These are phyloP conservation scores for Lepidium campestre DNA, from an alignment of 441 rosid species.

Conservation along the genomic window DNA sequence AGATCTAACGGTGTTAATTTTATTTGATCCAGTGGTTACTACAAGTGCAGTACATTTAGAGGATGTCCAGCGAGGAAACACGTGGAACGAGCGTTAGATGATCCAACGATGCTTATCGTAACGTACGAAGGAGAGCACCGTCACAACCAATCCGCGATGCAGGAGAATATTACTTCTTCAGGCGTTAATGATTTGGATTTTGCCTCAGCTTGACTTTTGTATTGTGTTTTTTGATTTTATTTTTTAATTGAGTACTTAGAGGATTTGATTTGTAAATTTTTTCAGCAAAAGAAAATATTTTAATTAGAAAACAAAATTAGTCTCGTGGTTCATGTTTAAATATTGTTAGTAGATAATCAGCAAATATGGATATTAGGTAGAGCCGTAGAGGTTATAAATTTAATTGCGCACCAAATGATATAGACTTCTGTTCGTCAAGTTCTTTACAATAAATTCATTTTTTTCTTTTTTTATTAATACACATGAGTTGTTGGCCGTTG, in stretches of 20 bases:
- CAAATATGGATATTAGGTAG: conserved; percentile 13
- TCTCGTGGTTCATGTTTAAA: background rate
- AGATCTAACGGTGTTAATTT: conserved; percentile 1
- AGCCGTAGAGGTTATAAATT: conserved; percentile 12
- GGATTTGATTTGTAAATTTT: conserved; percentile 25
- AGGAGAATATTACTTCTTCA: conserved; percentile 37
- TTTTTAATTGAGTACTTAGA: background rate
- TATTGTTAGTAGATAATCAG: background rate
- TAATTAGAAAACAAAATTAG: conserved; percentile 4
- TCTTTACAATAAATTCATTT: background rate
- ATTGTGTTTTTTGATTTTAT: background rate
- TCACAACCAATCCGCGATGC: conserved; percentile 50
- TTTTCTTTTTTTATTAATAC: background rate
- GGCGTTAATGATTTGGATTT: conserved; percentile 43
- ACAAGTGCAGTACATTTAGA: conserved; percentile 75
- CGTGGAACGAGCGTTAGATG: conserved; percentile 77
- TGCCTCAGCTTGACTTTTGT: conserved; percentile 35
- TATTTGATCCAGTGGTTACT: conserved; percentile 62
- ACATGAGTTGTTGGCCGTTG: conserved; percentile 16
- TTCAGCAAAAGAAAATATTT: background rate
- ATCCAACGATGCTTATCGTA: conserved; percentile 75
- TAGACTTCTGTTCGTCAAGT: background rate
- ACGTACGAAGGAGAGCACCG: conserved; percentile 93
- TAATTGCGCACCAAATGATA: conserved; percentile 9
- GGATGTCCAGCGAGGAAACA: conserved; percentile 95